Percentiles rank a stretch among this genome's conserved stretches.
phyloP scores from a whole-genome alignment of 2,329 filamentous ascomycete genomes.

The Claviceps quebecensis region DNA sequence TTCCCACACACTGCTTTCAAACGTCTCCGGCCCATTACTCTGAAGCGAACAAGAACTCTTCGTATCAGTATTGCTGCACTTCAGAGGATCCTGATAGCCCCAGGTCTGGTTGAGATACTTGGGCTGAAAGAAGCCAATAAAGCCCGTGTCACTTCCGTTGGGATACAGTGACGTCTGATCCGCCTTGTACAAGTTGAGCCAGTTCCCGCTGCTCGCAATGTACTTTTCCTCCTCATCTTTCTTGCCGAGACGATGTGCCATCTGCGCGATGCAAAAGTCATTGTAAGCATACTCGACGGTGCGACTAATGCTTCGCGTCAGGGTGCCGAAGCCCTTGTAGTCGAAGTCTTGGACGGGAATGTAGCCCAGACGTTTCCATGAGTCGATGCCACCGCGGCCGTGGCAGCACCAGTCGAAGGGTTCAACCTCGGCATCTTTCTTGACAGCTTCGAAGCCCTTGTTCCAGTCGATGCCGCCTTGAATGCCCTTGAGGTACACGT shows the following conservation, averaged over 20 bases:
- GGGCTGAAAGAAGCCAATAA: slow-evolving; percentile 57
- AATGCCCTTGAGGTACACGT: slow-evolving; percentile 55
- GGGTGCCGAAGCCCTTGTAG: slow-evolving; percentile 48
- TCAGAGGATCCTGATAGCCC: slow-evolving; percentile 53
- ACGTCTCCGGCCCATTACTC: slow-evolving; percentile 51
- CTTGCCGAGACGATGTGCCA: slow-evolving; percentile 43
- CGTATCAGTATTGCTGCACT: slow-evolving; percentile 41
- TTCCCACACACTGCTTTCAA: slow-evolving; percentile 59
- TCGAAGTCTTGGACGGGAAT: slow-evolving; percentile 59
- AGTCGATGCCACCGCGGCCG: slow-evolving; percentile 55
- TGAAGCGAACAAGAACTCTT: slow-evolving; percentile 46
- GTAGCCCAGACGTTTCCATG: slow-evolving; percentile 59
- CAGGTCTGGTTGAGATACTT: slow-evolving; percentile 53
- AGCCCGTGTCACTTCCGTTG: slow-evolving; percentile 47
- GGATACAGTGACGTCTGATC: slow-evolving; percentile 40
- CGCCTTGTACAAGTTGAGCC: slow-evolving; percentile 50
- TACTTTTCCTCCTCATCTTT: slow-evolving; percentile 46
- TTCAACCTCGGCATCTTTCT: slow-evolving; percentile 59
- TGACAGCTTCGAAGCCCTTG: slow-evolving; percentile 53
- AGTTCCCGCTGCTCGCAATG: slow-evolving; percentile 43
- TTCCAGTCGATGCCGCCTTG: slow-evolving; percentile 48
- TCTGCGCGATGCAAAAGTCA: slow-evolving; percentile 54
- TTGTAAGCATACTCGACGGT: slow-evolving; percentile 70
- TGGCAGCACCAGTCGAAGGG: slow-evolving; percentile 56
- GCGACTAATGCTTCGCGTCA: slow-evolving; percentile 56